Conservation (phyloP, 495 filamentous ascomycete genomes). For the Xylaria telfairii region DNA sequence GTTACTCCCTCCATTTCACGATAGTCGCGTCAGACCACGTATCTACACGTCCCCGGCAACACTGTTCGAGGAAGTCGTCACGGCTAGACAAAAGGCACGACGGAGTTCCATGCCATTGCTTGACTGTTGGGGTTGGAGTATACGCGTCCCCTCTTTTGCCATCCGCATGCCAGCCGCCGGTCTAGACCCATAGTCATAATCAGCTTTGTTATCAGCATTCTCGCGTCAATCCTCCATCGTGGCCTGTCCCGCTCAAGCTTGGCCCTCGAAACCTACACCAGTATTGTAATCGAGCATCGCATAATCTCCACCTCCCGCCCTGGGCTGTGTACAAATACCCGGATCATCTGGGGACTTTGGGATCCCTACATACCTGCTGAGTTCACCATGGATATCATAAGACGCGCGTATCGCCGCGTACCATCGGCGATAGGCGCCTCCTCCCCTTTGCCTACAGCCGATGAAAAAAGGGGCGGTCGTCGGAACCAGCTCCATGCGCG, state of each 20-base stretch:
- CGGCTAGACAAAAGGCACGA: conserved; percentile 28
- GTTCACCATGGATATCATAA: conserved; percentile 60
- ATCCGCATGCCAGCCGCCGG: conserved; percentile 13
- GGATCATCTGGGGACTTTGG: conserved; percentile 20
- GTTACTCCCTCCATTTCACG: conserved; percentile 33
- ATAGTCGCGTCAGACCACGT: conserved; percentile 14
- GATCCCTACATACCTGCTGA: conserved; percentile 12
- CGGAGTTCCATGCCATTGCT: conserved; percentile 21
- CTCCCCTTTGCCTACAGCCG: conserved; percentile 50
- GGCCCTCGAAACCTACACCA: conserved; percentile 3
- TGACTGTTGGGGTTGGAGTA: conserved; percentile 9
- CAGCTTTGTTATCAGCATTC: conserved; percentile 15
- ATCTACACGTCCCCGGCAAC: background rate
- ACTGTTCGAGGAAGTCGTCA: conserved; percentile 10
- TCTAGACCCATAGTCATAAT: conserved; percentile 15
- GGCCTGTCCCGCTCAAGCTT: background rate
- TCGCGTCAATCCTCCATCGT: background rate
- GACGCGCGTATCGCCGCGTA: conserved; percentile 57
- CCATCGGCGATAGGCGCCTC: conserved; percentile 45
- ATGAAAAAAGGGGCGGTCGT: conserved; percentile 51
- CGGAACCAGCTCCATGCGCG: conserved; percentile 47
- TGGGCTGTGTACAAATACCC: conserved; percentile 24
- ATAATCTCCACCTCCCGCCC: conserved; percentile 6
- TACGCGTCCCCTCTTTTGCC: conserved; percentile 4
- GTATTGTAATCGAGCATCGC: conserved; percentile 21